Conservation (phyloP, 75 land plant species). For the Pseudotsuga menziesii region DNA sequence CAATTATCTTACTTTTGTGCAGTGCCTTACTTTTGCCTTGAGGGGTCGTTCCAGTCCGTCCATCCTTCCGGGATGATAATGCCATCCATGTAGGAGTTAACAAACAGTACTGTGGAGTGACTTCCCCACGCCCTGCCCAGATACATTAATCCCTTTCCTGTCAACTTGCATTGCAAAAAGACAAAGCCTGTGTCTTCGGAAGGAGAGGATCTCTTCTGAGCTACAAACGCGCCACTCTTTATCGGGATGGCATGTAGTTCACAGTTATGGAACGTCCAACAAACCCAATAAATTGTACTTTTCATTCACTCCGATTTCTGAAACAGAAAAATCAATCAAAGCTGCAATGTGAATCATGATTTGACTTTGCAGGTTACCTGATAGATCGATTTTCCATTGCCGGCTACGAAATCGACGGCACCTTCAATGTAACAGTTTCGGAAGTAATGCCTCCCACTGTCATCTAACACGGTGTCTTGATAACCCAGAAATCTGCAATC, state of each 20-base stretch:
- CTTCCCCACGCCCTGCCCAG: slow-evolving; percentile 51
- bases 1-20: no score
- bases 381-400: no score
- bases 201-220: slow-evolving; percentile 38
- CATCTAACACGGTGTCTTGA: no score
- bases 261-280: slow-evolving; percentile 61
- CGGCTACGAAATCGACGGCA: no score
- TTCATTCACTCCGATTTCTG: no score
- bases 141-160: slow-evolving; percentile 46
- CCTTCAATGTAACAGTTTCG: no score
- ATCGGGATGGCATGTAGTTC: slow-evolving; percentile 47
- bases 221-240: slow-evolving; percentile 51
- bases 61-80: slow-evolving; percentile 63
- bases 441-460: no score
- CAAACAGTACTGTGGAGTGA: slow-evolving; percentile 59
- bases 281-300: not conserved
- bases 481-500: no score
- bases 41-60: slow-evolving; percentile 35
- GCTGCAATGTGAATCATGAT: no score
- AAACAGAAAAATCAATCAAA: no score
- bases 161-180: slow-evolving; percentile 43
- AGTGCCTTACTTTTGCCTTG: slow-evolving; percentile 15
- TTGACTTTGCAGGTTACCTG: no score
- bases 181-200: slow-evolving; percentile 63
- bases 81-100: slow-evolving; percentile 39